A percentile compares a stretch with the other conserved stretches of the same genome.
phyloP scores from a whole-genome alignment of 805 yeast species.

The Hanseniaspora lindneri region DNA sequence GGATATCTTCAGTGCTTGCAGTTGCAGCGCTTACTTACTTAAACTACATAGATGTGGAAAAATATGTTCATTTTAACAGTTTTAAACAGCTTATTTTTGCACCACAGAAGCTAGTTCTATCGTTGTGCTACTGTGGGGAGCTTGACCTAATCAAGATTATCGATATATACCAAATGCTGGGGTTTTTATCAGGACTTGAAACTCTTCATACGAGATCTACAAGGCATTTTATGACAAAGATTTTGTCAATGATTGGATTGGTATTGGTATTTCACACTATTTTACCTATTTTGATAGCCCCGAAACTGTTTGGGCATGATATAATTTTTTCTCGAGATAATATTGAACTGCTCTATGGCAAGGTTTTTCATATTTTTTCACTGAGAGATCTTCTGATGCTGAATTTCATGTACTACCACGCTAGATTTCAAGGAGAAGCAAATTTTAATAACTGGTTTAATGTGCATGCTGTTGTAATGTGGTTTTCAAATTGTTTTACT shows the following conservation, averaged over 20 bases:
- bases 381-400: constrained; percentile 3
- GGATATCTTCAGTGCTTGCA: constrained; percentile 2
- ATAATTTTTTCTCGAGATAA: not conserved
- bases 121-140: constrained; percentile 5
- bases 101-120: not conserved
- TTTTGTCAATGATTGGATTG: not conserved
- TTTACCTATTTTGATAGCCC: not conserved
- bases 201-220: not conserved
- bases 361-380: not conserved
- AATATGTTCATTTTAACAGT: not conserved
- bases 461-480: constrained; percentile 2
- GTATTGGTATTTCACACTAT: not conserved
- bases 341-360: not conserved
- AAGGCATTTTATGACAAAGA: not conserved
- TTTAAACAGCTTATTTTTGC: not conserved
- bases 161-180: constrained; percentile 1
- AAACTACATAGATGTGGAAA: not conserved
- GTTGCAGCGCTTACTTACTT: not conserved
- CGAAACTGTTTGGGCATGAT: not conserved
- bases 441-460: constrained; percentile 10
- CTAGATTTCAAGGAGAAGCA: constrained; percentile 1
- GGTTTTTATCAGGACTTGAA: not conserved
- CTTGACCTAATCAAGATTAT: not conserved
- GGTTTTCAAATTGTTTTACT: not conserved
- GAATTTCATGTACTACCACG: constrained; percentile 5